Conservation (phyloP, 2,329 filamentous ascomycete species). For the Ceratocystis cacaofunesta region DNA sequence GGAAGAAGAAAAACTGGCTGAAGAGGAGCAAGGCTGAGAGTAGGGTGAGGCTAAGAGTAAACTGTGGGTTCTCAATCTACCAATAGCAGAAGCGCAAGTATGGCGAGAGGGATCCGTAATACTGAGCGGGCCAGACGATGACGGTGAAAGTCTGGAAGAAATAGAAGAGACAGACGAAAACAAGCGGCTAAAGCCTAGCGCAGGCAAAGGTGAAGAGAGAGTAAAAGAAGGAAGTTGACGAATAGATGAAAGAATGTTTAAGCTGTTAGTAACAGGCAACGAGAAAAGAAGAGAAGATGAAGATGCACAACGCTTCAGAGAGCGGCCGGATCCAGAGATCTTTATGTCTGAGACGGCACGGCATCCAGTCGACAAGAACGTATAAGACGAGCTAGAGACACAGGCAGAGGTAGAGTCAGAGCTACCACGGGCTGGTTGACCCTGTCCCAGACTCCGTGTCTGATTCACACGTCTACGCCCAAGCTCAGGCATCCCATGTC, state of each 20-base stretch:
- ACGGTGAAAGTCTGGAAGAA: neutral
- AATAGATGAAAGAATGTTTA: neutral
- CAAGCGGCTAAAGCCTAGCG: neutral
- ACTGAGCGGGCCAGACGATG: neutral
- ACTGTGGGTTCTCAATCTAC: slow-evolving; percentile 14
- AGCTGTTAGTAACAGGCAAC: neutral
- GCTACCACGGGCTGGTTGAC: slow-evolving; percentile 1
- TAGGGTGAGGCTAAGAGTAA: neutral
- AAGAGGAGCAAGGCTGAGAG: slow-evolving; percentile 11
- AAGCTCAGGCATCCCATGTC: neutral
- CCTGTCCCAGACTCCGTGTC: slow-evolving; percentile 12
- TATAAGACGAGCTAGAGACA: slow-evolving; percentile 8
- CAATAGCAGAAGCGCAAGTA: slow-evolving; percentile 12
- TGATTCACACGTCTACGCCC: slow-evolving; percentile 10
- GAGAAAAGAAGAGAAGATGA: slow-evolving; percentile 6
- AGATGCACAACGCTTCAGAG: neutral
- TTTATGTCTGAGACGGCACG: slow-evolving; percentile 16
- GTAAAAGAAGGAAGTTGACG: slow-evolving; percentile 6
- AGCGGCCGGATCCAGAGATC: slow-evolving; percentile 13
- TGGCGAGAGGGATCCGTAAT: slow-evolving; percentile 6
- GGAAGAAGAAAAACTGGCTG: slow-evolving; percentile 12
- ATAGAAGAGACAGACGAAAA: neutral
- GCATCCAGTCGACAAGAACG: slow-evolving; percentile 3
- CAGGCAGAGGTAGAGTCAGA: neutral
- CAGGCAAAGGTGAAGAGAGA: slow-evolving; percentile 5